These are phyloP conservation scores for Saccharomyces hybrid DNA, from an alignment of 1,139 yeast species.

Conservation along the genomic window DNA sequence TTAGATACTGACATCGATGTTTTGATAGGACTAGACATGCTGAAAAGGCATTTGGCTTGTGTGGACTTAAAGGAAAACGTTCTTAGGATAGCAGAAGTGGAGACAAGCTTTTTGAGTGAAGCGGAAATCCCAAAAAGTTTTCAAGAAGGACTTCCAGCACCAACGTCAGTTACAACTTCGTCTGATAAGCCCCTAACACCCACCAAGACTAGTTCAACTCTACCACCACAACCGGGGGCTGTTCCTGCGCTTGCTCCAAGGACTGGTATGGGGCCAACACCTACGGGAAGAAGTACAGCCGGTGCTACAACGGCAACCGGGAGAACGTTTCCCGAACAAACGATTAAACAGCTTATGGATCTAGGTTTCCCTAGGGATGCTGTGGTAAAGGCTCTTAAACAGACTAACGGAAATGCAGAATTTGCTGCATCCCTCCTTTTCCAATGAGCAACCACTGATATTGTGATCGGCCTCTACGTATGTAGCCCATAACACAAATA, in stretches of 20 bases:
- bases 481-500: neutral
- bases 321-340: conserved; percentile 37
- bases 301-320: conserved; percentile 1
- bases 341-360: conserved; percentile 48
- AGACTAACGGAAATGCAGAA: conserved; percentile 71
- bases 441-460: conserved; percentile 9
- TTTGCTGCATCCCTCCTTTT: conserved; percentile 77
- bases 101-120: conserved; percentile 67
- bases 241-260: conserved; percentile 18
- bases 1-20: conserved; percentile 70
- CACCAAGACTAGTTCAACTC: neutral
- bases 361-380: conserved; percentile 66
- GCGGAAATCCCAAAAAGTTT: conserved; percentile 51
- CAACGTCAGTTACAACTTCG: neutral
- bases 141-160: conserved; percentile 6
- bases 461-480: neutral
- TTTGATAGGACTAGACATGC: conserved; percentile 51
- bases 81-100: conserved; percentile 65
- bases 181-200: neutral
- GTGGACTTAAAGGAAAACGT: conserved; percentile 65
- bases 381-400: conserved; percentile 57
- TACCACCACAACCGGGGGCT: conserved; percentile 3
- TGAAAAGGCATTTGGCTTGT: conserved; percentile 77
- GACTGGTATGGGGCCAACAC: conserved; percentile 16
- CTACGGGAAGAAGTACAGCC: conserved; percentile 14